Evolutionary conservation across 2,329 filamentous ascomycete species (phyloP), one percentile per base, ranked within the genome.

Genomic region (Colletotrichum echinochloae): DNA sequence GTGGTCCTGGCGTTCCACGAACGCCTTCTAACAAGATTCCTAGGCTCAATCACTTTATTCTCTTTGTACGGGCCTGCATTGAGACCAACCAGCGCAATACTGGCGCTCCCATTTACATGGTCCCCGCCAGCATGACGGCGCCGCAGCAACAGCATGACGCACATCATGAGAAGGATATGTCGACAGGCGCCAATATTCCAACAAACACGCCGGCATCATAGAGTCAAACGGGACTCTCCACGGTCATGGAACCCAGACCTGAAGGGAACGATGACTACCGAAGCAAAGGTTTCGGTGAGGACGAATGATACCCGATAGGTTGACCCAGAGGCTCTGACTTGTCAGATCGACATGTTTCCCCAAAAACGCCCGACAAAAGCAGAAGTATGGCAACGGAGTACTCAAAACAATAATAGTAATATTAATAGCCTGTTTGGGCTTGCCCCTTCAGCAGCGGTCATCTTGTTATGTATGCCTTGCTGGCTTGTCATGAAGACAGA

Each of bases 41-140:
- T 26, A 73, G 74, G 48, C 59, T 77, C n/a, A 49, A 79, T 44
- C 78, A 83, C 70, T 81, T 84, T 49, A 71, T 77, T 66, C 75
- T 84, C 49, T 84, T 84, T 71, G 73, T 83, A 44, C 74, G 77
- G 16, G 81, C 80, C 20, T 84, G 83, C 65, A 75, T 83, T 69
- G 81, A 83, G 66, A 81, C 80, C 0, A 72, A 76, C 60, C 76
- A 73, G 54, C 72, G 76, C 69, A 81, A 82, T 65, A 7, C 18
- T 11, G 59, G 64, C 8, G 44, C 67, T n/a, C 54, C 68, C 6
- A 52, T 71, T 9, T 65, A 60, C 23, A 63, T 68, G 67, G 60
- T 72, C 23, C 37, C 68, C 3, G 26, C 46, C n/a, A 61, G 52
- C 41, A 60, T 35, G 37, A 59, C 52, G 11, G 14, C 55, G 20